These are phyloP conservation scores for Blepharisma undulans DNA, from an alignment of 169 alveolate species.

Conservation along the genomic window DNA sequence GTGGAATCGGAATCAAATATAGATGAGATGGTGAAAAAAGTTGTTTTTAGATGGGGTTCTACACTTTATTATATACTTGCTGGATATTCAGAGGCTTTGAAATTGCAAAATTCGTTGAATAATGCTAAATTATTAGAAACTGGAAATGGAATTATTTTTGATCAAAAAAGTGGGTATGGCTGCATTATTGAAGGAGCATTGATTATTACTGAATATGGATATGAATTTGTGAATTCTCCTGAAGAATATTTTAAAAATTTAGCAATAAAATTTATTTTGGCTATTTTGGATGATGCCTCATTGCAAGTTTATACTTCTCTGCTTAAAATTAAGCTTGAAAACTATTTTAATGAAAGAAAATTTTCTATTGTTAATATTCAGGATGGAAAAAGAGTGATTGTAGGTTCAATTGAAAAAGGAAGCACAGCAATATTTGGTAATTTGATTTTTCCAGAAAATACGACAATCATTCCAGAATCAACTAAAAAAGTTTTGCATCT, in stretches of 20 bases:
- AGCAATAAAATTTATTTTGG: not conserved
- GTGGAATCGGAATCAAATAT: not conserved
- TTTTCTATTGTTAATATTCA: not conserved
- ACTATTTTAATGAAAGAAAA: not conserved
- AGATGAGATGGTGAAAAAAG: not conserved
- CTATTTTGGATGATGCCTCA: not conserved
- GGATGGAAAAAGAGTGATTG: constrained; percentile 3
- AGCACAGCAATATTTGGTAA: not conserved
- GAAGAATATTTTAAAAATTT: not conserved
- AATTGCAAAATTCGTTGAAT: not conserved
- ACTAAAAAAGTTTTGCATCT: not conserved
- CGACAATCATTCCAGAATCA: not conserved
- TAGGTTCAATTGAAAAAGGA: not conserved
- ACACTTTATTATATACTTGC: not conserved
- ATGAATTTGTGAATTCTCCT: not conserved
- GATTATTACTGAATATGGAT: not conserved
- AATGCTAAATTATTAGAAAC: not conserved
- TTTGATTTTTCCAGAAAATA: not conserved
- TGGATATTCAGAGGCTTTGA: not conserved
- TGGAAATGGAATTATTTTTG: not conserved
- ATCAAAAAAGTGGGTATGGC: not conserved
- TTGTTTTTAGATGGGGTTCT: not conserved
- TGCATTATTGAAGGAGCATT: not conserved
- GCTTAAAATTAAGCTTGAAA: not conserved
- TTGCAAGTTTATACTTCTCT: not conserved